Conservation (phyloP, 371 early-diverging fungal species). For the Lichtheimia corymbifera region DNA sequence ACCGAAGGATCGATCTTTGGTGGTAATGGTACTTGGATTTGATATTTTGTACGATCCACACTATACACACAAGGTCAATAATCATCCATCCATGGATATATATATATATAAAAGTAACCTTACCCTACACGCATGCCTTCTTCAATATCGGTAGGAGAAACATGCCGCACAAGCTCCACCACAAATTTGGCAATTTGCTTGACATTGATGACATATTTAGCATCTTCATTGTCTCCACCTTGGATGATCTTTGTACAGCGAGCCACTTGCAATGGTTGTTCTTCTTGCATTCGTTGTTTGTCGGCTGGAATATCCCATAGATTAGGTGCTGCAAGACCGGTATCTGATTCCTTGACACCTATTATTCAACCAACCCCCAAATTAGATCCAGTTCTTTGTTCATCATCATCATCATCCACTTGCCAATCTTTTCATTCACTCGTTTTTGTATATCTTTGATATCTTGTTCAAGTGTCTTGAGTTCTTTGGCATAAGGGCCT, state of each 20-base stretch:
- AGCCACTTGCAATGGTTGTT: constrained; percentile 98
- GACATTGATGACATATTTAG: constrained; percentile 98
- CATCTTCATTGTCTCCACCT: constrained; percentile 71
- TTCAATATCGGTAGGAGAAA: constrained; percentile 98
- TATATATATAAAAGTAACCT: not conserved
- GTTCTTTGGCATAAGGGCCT: constrained; percentile 94
- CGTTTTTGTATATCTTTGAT: constrained; percentile 95
- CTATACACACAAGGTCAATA: constrained; percentile 37
- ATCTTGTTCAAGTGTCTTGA: constrained; percentile 89
- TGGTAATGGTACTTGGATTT: constrained; percentile 94
- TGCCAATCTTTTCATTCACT: constrained; percentile 96
- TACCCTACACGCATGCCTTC: constrained; percentile 99
- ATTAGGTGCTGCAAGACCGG: constrained; percentile 99
- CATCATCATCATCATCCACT: constrained; percentile 1
- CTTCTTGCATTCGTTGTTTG: constrained; percentile 94
- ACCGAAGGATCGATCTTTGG: constrained; percentile 96
- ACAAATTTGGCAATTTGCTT: constrained; percentile 99
- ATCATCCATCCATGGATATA: not conserved
- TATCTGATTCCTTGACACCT: constrained; percentile 99
- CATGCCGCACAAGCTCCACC: constrained; percentile 95
- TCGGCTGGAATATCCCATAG: constrained; percentile 99
- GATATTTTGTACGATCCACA: constrained; percentile 99
- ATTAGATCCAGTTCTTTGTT: not conserved
- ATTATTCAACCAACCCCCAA: not conserved
- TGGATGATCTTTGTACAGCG: constrained; percentile 97